These are phyloP conservation scores for Davidsoniella virescens DNA, from an alignment of 2,329 filamentous ascomycete species.

Conservation along the genomic window DNA sequence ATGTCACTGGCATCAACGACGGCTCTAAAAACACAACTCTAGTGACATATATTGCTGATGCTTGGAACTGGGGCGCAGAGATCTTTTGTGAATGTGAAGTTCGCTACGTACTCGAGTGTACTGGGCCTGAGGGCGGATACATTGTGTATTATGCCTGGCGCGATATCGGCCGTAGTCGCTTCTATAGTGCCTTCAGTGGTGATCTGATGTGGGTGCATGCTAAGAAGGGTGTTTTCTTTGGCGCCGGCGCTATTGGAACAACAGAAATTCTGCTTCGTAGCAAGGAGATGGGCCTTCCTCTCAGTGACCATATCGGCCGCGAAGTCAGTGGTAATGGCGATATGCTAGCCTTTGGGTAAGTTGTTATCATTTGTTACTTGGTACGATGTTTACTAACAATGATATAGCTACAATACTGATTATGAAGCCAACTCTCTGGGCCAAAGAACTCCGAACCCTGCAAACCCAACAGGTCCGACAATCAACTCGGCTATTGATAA, in stretches of 20 bases:
- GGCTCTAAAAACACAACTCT: conserved; percentile 50
- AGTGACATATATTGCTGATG: conserved; percentile 51
- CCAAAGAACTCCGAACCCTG: conserved; percentile 28
- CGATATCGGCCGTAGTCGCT: conserved; percentile 38
- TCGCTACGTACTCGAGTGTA: conserved; percentile 40
- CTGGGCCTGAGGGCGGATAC: conserved; percentile 34
- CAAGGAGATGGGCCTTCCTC: conserved; percentile 37
- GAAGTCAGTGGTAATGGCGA: conserved; percentile 53
- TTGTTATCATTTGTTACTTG: too few relatives aligned
- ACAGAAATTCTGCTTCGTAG: conserved; percentile 50
- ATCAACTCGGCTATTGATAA: conserved; percentile 48
- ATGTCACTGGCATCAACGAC: conserved; percentile 49
- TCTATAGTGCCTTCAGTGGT: conserved; percentile 35
- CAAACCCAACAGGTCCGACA: conserved; percentile 41
- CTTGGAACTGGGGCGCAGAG: conserved; percentile 57
- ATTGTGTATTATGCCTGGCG: conserved; percentile 50
- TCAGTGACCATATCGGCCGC: conserved; percentile 40
- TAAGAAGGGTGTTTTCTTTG: conserved; percentile 47
- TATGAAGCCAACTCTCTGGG: conserved; percentile 40
- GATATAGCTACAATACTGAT: conserved; percentile 37
- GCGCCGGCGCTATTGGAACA: conserved; percentile 47
- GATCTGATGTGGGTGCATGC: conserved; percentile 54
- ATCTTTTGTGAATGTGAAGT: conserved; percentile 57
- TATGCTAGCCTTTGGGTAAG: conserved; percentile 40
- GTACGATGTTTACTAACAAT: too few relatives aligned